These are phyloP conservation scores for Ricinus communis DNA, from an alignment of 345 rosid species.

Conservation along the genomic window DNA sequence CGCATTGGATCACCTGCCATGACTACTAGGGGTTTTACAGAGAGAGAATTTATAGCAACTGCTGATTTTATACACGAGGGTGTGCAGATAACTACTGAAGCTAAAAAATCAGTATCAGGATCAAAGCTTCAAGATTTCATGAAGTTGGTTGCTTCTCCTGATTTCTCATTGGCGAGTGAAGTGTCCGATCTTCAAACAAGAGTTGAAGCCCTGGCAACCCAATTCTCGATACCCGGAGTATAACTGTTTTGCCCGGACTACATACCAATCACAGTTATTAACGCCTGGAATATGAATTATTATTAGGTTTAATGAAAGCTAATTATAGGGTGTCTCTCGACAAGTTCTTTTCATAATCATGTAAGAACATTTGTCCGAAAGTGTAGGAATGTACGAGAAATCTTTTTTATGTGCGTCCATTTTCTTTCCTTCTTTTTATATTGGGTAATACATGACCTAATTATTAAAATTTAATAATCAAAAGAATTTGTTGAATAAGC, in stretches of 20 bases:
- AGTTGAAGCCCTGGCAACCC: conserved; percentile 72
- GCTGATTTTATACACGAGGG: conserved; percentile 87
- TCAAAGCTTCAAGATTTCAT: conserved; percentile 81
- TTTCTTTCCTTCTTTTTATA: no score
- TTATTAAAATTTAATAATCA: no score
- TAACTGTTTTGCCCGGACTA: conserved; percentile 22
- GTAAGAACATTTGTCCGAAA: background rate
- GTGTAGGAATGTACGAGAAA: background rate
- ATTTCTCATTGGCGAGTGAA: conserved; percentile 53
- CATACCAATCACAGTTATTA: background rate
- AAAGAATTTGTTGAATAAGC: no score
- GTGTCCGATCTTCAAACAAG: conserved; percentile 51
- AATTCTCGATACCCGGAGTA: conserved; percentile 77
- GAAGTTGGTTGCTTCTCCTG: conserved; percentile 55
- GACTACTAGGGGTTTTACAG: conserved; percentile 84
- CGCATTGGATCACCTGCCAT: conserved; percentile 92
- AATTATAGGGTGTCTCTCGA: no score
- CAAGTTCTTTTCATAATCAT: no score
- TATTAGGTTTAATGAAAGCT: no score
- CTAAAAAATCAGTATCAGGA: conserved; percentile 52
- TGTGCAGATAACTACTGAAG: conserved; percentile 65
- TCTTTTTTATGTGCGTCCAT: no score
- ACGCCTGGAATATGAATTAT: background rate
- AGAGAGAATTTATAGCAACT: conserved; percentile 63
- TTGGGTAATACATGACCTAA: no score